Evolutionary conservation across 116 monocot genomes (phyloP), one percentile per base, ranked within the genome.

Genomic region (Posidonia oceanica): DNA sequence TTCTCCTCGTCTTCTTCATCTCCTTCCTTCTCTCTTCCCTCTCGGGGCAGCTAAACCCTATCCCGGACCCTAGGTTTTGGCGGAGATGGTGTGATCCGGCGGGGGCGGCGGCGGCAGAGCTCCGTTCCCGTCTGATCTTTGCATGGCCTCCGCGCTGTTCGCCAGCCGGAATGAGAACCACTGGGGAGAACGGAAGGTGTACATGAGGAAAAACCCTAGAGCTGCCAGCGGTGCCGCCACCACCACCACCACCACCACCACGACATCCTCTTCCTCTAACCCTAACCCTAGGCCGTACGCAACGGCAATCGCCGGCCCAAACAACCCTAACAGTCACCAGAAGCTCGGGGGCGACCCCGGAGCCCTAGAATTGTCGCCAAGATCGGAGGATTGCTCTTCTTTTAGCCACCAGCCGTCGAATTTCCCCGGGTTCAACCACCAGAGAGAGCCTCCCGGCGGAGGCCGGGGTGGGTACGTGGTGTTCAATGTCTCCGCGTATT

Each of bases 71-170:
- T 57, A 5, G 57, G 7, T 64, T 18, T 15, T n/a, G 39, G 40
- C n/a, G 71, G 41, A 58, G 40, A 42, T 21, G 59, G 11, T 20
- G 36, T 48, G 59, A 55, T 42, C 59, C 42, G 57, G 14, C 61
- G 6, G 54, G 58, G 38, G 17, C 66, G 56, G 66, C 39, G 66
- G 65, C 5, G 48, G 48, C 11, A 48, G 48, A 56, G 23, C 74
- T 38, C 68, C 66, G 36, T 52, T 36, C 18, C 52, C 51, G 10
- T 54, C 23, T 5, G 5, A 3, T 15, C 29, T 10, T 72, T 77
- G 68, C 37, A 91, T 91, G 91, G 84, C 91, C 71, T 83, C 83
- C 66, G 80, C 87, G 69, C 69, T 87, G 65, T 82, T 86, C 37
- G 78, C 82, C 60, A 78, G 79, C 57, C 77, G 76, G 40, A 82